Evolutionary conservation across 2,329 filamentous ascomycete genomes (phyloP).

Genomic region (Emericellopsis atlantica): DNA sequence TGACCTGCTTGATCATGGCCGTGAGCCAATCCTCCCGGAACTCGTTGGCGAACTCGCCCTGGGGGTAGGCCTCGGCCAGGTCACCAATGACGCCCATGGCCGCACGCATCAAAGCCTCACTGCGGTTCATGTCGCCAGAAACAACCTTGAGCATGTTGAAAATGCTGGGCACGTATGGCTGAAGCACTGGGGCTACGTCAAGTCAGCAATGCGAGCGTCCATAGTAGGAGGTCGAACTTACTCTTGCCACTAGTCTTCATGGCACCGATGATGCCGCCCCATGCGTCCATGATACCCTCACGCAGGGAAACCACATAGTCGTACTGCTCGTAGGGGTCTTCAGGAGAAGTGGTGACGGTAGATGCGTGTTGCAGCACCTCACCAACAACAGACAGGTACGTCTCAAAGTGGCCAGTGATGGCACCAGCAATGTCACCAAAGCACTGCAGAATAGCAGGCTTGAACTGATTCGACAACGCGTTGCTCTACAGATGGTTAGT

Average conservation of each 20-base stretch:
- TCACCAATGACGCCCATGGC: constrained; percentile 97
- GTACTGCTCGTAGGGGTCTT: constrained; percentile 87
- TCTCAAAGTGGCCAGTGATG: constrained; percentile 84
- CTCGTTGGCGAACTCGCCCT: constrained; percentile 69
- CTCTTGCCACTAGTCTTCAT: constrained; percentile 76
- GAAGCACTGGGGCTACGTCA: constrained; percentile 50
- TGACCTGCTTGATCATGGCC: constrained; percentile 80
- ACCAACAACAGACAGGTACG: constrained; percentile 82
- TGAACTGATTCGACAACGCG: constrained; percentile 87
- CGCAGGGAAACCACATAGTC: constrained; percentile 92
- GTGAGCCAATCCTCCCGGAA: constrained; percentile 91
- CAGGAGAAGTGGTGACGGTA: constrained; percentile 62
- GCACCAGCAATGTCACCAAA: constrained; percentile 96
- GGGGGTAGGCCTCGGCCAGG: constrained; percentile 84
- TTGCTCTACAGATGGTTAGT: constrained; percentile 44
- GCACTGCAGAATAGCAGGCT: constrained; percentile 93
- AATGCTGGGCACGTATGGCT: constrained; percentile 71
- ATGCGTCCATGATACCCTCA: constrained; percentile 98
- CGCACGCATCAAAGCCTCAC: constrained; percentile 83
- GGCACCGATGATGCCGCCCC: constrained; percentile 91
- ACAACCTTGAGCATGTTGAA: constrained; percentile 78
- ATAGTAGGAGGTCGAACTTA: constrained; percentile 25
- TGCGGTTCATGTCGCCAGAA: constrained; percentile 72
- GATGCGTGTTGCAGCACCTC: constrained; percentile 91
- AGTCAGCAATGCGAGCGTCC: neutral